phyloP scores from a whole-genome alignment of 1,139 yeast genomes.

The Citeromyces hawaiiensis region DNA sequence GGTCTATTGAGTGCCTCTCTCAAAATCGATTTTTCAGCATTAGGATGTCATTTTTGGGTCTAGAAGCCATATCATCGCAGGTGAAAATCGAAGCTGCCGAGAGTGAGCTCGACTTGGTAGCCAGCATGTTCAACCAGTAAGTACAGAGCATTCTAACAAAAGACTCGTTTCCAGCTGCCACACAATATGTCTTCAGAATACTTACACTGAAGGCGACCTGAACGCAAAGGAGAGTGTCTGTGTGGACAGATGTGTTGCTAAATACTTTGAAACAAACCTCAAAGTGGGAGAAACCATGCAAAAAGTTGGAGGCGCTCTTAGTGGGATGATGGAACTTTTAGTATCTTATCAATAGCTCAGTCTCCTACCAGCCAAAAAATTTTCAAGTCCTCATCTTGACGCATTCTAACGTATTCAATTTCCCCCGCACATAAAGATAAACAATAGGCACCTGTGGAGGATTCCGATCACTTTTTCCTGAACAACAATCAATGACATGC shows the following conservation, averaged over 20 bases:
- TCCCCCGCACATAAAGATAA: constrained; percentile 83
- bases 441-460: constrained; percentile 41
- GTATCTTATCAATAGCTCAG: constrained; percentile 3
- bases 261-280: constrained; percentile 91
- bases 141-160: constrained; percentile 14
- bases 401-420: constrained; percentile 72
- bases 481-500: constrained; percentile 87
- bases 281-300: constrained; percentile 71
- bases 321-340: constrained; percentile 7
- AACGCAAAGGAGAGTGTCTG: constrained; percentile 81
- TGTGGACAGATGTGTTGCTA: constrained; percentile 94
- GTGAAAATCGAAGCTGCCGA: constrained; percentile 79
- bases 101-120: constrained; percentile 87
- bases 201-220: constrained; percentile 66
- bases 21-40: not conserved
- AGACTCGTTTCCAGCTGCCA: constrained; percentile 69
- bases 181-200: constrained; percentile 62
- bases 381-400: constrained; percentile 48
- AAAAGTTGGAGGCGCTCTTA: constrained; percentile 19
- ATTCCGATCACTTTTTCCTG: constrained; percentile 39
- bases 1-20: no score
- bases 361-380: constrained; percentile 35
- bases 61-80: constrained; percentile 59
- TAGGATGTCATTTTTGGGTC: constrained; percentile 67
- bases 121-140: constrained; percentile 88